These are phyloP conservation scores for Barnettozyma pratensis DNA, from an alignment of 805 yeast genomes.

Conservation along the genomic window DNA sequence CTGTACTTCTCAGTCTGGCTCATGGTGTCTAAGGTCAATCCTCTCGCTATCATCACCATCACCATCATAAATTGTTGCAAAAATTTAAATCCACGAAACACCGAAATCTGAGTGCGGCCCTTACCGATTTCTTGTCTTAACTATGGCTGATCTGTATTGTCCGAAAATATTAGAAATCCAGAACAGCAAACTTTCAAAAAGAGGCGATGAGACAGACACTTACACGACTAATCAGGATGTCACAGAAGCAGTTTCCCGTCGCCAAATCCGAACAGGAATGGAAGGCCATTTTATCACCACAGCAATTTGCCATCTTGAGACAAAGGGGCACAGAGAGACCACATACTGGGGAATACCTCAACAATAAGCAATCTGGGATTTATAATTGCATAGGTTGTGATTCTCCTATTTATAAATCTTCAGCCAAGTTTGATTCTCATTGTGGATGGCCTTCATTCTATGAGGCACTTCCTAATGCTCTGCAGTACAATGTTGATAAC, in stretches of 20 bases:
- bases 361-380: constrained; percentile 48
- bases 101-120: too few relatives aligned
- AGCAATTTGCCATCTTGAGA: constrained; percentile 74
- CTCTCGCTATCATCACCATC: background rate
- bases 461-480: constrained; percentile 79
- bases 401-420: constrained; percentile 71
- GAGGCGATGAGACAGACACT: too few relatives aligned
- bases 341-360: constrained; percentile 35
- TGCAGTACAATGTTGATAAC: constrained; percentile 54
- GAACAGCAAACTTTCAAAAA: too few relatives aligned
- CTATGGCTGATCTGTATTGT: too few relatives aligned
- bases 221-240: background rate
- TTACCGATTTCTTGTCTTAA: too few relatives aligned
- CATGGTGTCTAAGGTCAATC: background rate
- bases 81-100: too few relatives aligned
- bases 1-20: constrained; percentile 10
- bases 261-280: constrained; percentile 53
- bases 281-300: constrained; percentile 71
- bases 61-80: too few relatives aligned
- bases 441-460: constrained; percentile 99
- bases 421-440: constrained; percentile 79
- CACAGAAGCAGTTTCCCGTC: constrained; percentile 11
- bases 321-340: constrained; percentile 48
- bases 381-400: constrained; percentile 86
- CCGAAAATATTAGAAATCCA: too few relatives aligned